Conservation (phyloP, 768 basidiomycete species). For the Lactifluus piperatus region DNA sequence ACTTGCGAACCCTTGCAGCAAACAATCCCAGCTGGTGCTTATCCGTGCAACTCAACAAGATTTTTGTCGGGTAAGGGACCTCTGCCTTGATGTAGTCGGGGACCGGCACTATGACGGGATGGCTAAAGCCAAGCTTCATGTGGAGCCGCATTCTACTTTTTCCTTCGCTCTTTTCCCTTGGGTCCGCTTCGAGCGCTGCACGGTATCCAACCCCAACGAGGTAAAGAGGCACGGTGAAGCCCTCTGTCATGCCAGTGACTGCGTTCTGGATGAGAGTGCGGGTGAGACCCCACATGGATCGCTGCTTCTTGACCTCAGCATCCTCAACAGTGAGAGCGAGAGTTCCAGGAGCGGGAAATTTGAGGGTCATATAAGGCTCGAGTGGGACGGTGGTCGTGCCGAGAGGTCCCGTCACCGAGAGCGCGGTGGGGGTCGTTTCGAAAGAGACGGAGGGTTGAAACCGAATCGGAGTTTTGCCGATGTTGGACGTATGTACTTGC, state of each 20-base stretch:
- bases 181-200: constrained; percentile 76
- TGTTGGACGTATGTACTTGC: constrained; percentile 31
- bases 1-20: constrained; percentile 74
- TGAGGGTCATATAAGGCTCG: constrained; percentile 37
- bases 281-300: constrained; percentile 93
- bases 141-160: constrained; percentile 62
- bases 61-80: constrained; percentile 77
- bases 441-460: constrained; percentile 45
- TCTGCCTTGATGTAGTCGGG: constrained; percentile 75
- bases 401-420: constrained; percentile 52
- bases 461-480: constrained; percentile 40
- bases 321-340: constrained; percentile 43
- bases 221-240: constrained; percentile 74
- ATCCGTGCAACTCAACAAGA: constrained; percentile 73
- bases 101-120: constrained; percentile 75
- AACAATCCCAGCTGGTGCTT: constrained; percentile 85
- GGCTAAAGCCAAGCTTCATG: constrained; percentile 91
- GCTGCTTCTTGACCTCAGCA: constrained; percentile 62
- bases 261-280: constrained; percentile 87
- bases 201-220: constrained; percentile 96
- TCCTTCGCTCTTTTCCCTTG: constrained; percentile 45
- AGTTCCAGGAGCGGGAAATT: constrained; percentile 27
- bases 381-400: constrained; percentile 43
- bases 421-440: constrained; percentile 27
- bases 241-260: constrained; percentile 80